Base-by-base conservation (phyloP, 73 alveolate species). In the Symbiodinium natans region DNA sequence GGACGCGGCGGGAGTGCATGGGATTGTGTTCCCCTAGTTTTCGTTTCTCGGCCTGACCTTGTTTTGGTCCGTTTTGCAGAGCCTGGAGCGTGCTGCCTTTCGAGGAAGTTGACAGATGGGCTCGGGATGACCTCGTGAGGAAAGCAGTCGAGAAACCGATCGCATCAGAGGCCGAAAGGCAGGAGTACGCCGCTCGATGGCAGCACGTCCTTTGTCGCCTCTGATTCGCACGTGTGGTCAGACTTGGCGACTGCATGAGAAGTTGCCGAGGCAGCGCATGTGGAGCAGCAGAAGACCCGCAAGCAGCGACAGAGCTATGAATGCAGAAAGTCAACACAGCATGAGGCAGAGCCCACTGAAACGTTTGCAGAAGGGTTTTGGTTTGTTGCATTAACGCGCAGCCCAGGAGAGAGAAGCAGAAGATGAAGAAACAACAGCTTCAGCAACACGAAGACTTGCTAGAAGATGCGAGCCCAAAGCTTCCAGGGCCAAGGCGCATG, bases 21-120 rank as follows among this genome's bases (percentile, higher is more conserved):
- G n/a, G n/a, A n/a, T n/a, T n/a, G n/a, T n/a, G n/a, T n/a, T n/a
- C n/a, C 71, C 71, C 19, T 52, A 52, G 27, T 13, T 52, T 10
- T 19, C 19, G 10, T 19, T 19, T 52, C 19, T 52, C 27, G 27
- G 10, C 19, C 19, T 52, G 10, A 52, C 71, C 71, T 52, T 52
- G 71, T 10, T 52, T 13, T 10, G 71, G 71, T 19, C 10, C 71
- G 10, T 52, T 52, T 10, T 52, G 10, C 27, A 52, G 19, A 52
- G 71, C 10, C 10, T 10, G 71, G 19, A 19, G 10, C 10, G 71
- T 10, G 10, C 10, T 19, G n/a, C n/a, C n/a, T n/a, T n/a, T n/a
- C n/a, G 56, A 90, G 96, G 96, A 90, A 80, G 96, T 90, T 36
- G 96, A 90, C 96, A 83, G 96, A 63, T 90, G 96, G 96, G 96